Percentiles rank a stretch among this genome's conserved stretches.
Conservation (phyloP, 78 protist genomes). For the Monocercomonoides exilis region DNA sequence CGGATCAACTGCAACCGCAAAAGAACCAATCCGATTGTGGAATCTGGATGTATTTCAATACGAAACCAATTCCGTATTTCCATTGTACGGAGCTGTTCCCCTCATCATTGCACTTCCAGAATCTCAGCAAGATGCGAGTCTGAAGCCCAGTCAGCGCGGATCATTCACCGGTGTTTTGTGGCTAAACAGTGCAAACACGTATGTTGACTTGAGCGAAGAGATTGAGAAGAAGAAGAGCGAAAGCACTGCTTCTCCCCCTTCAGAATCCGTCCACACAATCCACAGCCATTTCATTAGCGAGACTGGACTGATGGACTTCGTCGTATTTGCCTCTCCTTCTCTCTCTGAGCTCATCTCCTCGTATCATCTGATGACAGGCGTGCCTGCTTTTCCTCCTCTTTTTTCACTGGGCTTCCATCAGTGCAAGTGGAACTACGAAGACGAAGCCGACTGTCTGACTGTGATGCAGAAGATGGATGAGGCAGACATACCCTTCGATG, state of each 20-base stretch:
- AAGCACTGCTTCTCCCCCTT: no score
- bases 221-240: not conserved
- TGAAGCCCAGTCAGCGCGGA: no score
- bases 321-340: constrained; percentile 74
- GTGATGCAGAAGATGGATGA: constrained; percentile 62
- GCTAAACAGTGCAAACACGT: constrained; percentile 89
- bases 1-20: not conserved
- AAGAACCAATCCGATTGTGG: constrained; percentile 82
- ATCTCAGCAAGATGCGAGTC: not conserved
- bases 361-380: constrained; percentile 77
- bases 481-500: constrained; percentile 86
- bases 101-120: constrained; percentile 67
- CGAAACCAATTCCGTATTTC: not conserved
- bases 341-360: constrained; percentile 48
- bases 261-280: no score
- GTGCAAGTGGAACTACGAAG: constrained; percentile 96
- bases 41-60: constrained; percentile 83
- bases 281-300: constrained; percentile 77
- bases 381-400: constrained; percentile 73
- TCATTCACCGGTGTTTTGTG: constrained; percentile 59
- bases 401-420: constrained; percentile 94
- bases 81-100: not conserved
- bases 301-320: constrained; percentile 74
- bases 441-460: constrained; percentile 39
- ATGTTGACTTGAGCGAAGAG: constrained; percentile 57